Evolutionary conservation across 805 yeast species (phyloP).

Genomic region (Metschnikowia kunwiensis): DNA sequence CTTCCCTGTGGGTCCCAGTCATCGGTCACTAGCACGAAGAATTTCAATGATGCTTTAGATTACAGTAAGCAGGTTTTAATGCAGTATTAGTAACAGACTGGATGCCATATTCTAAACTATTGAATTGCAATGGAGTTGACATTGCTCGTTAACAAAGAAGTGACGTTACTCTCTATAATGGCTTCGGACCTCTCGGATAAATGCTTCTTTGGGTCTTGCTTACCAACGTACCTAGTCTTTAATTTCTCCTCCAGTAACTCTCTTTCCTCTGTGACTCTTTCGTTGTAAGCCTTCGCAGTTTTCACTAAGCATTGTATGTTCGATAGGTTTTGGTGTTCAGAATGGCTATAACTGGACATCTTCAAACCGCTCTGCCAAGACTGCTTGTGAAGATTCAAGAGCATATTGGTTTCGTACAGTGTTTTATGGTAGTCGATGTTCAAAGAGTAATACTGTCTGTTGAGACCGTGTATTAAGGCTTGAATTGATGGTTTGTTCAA

Average conservation of each 20-base stretch:
- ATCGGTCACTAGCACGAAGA: not conserved
- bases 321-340: conserved; percentile 71
- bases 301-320: conserved; percentile 78
- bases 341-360: conserved; percentile 70
- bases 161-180: conserved; percentile 85
- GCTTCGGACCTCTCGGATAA: conserved; percentile 82
- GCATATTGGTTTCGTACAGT: conserved; percentile 87
- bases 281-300: conserved; percentile 85
- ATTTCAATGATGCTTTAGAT: conserved; percentile 9
- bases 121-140: conserved; percentile 88
- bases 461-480: conserved; percentile 93
- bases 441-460: conserved; percentile 93
- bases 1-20: conserved; percentile 7
- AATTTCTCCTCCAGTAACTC: conserved; percentile 84
- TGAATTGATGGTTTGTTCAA: conserved; percentile 95
- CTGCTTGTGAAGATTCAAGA: conserved; percentile 87
- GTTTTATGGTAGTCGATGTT: conserved; percentile 95
- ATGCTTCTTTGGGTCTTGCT: conserved; percentile 98
- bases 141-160: conserved; percentile 81
- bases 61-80: conserved; percentile 10
- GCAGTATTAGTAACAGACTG: not conserved
- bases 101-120: conserved; percentile 25
- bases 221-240: conserved; percentile 95
- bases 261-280: conserved; percentile 88
- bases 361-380: conserved; percentile 93